Evolutionary conservation across 306 rosid genomes (phyloP), one percentile per base, ranked within the genome.

Genomic region (Pterocarpus santalinus): DNA sequence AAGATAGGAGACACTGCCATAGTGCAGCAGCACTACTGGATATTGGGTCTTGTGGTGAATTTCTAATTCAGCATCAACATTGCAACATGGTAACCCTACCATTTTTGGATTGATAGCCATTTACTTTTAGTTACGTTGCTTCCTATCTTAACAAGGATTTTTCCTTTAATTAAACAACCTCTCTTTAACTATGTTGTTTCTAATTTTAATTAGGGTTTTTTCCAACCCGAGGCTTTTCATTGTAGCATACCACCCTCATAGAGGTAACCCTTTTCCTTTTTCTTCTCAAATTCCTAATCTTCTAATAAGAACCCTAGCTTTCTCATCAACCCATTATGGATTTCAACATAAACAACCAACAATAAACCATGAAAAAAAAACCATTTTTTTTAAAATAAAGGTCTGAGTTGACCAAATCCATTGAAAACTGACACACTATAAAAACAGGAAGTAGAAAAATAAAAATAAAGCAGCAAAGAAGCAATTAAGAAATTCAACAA

Each of bases 291-390:
- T 58, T 60, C 17, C n/a, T 62, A 62, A 34, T 62, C 43, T 62
- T 34, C 67, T 12, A 32, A 11, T 62, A 62, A 62, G 67, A 62
- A 33, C 67, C 67, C 43, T 62, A 68, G 39, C 39, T 61, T 32
- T 32, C 39, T 32, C n/a, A 61, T 3, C 41, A 61, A 61, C 39
- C 5, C 76, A 55, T 55, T 11, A 53, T 8, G 38, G 49, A 36
- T 73, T 57, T 41, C 67, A 39, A 10, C 70, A 30, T 60, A 46
- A 44, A 34, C 62, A 73, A 81, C 69, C 30, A 65, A 53, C 58
- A 53, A 28, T 7, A 5, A 57, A 63, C 8, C 30, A 52, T 51
- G 39, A 7, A 15, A 43, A 39, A 36, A 5, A 39, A n/a, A 11
- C 2, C 15, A 1, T 8, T 52, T 52, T 13, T 15, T 52, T 52